Evolutionary conservation across 768 basidiomycete genomes (phyloP), one percentile per base, ranked within the genome.

Genomic region (Auricularia sp.): DNA sequence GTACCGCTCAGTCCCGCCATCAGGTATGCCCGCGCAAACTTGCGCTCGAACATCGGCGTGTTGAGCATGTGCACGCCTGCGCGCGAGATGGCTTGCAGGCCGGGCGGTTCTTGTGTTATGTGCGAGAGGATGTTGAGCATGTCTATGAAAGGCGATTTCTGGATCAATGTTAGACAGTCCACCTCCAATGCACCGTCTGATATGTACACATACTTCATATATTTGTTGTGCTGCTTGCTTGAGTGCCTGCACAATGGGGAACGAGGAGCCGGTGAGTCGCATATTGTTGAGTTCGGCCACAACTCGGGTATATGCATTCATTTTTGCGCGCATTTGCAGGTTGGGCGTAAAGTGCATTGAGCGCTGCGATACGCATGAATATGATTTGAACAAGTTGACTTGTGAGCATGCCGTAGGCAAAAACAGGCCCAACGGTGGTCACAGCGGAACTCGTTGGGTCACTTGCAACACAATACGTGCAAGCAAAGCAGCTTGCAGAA

Each of bases 271-370:
- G 2, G 86, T 83, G 18, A 87, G 76, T 53, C 93, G 79, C 0
- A 90, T 83, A 44, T 79, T 74, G 76, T 97, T 94, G 61, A 98
- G 77, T 29, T 91, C 85, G 6, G 83, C 78, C 53, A 98, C 78
- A 36, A 90, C 87, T 60, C 85, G 84, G 77, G 95, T 91, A 73
- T 98, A 99, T 12, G 86, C 87, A 89, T 98, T 92, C 94, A 98
- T 94, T 76, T 91, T 91, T 75, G 83, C 86, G 74, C 95, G 93
- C 87, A 90, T 90, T 71, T 91, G 89, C 47, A 90, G 73, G 58
- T 62, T 66, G 11, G 67, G 64, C 16, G 58, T 42, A n/a, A 61
- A 64, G 10, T 60, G 36, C 7, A 54, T 62, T 8, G 64, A 66
- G 23, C 62, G 60, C 67, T 67, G n/a, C 16, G 39, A 66, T 4